phyloP scores from a whole-genome alignment of 1,284 basidiomycete species.

The Marasmius sp. region DNA sequence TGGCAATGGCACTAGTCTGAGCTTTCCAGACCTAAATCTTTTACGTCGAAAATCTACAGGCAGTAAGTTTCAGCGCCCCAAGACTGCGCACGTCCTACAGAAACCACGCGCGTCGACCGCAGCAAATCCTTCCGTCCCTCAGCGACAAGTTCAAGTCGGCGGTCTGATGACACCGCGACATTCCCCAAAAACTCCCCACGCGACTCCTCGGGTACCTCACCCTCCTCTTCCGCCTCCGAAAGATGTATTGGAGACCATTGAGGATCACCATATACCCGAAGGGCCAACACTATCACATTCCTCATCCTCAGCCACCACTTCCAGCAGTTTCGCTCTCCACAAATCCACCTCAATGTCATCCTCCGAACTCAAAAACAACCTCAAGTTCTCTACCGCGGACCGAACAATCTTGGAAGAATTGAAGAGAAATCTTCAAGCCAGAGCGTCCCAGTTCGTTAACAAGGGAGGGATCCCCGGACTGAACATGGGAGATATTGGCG shows the following conservation, averaged over 20 bases:
- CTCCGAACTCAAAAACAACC: conserved; percentile 7
- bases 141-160: conserved; percentile 1
- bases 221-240: too few relatives aligned
- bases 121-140: conserved; percentile 20
- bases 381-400: conserved; percentile 56
- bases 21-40: conserved; percentile 11
- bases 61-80: conserved; percentile 7
- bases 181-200: background rate
- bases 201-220: background rate
- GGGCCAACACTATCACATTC: background rate
- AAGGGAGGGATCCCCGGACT: conserved; percentile 34
- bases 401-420: conserved; percentile 58
- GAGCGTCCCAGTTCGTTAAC: conserved; percentile 52
- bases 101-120: conserved; percentile 4
- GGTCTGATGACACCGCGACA: background rate
- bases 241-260: background rate
- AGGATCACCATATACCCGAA: background rate
- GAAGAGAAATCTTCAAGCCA: conserved; percentile 47
- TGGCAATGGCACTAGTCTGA: conserved; percentile 7
- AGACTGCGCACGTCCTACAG: conserved; percentile 7
- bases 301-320: background rate
- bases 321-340: background rate
- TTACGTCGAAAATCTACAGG: conserved; percentile 18
- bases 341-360: conserved; percentile 1
- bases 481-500: background rate